Percentiles rank a stretch among this genome's conserved stretches.
phyloP scores from a whole-genome alignment of 805 yeast species.

The Pichia exigua region DNA sequence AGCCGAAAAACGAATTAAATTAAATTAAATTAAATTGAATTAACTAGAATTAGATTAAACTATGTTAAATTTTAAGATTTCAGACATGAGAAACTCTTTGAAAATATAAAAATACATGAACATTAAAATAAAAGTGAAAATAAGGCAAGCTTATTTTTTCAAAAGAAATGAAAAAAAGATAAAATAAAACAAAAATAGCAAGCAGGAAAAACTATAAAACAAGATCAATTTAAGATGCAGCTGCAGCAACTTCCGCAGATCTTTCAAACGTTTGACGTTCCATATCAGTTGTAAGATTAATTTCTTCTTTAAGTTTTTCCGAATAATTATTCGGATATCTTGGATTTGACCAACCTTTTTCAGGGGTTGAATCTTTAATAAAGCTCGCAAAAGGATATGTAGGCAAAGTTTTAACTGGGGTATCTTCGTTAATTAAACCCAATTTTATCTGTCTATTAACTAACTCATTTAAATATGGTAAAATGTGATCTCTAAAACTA shows the following conservation, averaged over 20 bases:
- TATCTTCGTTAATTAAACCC: slow-evolving; percentile 47
- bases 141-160: not conserved
- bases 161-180: not conserved
- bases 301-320: slow-evolving; percentile 19
- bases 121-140: not conserved
- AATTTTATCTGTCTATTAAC: slow-evolving; percentile 50
- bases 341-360: slow-evolving; percentile 37
- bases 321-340: slow-evolving; percentile 18
- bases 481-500: slow-evolving; percentile 49
- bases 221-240: not conserved
- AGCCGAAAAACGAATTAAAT: no score
- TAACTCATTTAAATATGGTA: slow-evolving; percentile 48
- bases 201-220: not conserved
- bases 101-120: not conserved
- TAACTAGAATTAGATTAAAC: no score
- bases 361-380: slow-evolving; percentile 29
- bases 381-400: slow-evolving; percentile 61
- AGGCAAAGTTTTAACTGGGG: slow-evolving; percentile 50
- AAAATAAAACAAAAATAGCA: not conserved
- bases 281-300: slow-evolving; percentile 16
- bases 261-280: slow-evolving; percentile 18
- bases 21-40: no score
- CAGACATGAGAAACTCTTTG: not conserved
- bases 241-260: slow-evolving; percentile 8
- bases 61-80: no score